Evolutionary conservation across 768 basidiomycete genomes (phyloP).

Genomic region (Cystofilobasidium ferigula): DNA sequence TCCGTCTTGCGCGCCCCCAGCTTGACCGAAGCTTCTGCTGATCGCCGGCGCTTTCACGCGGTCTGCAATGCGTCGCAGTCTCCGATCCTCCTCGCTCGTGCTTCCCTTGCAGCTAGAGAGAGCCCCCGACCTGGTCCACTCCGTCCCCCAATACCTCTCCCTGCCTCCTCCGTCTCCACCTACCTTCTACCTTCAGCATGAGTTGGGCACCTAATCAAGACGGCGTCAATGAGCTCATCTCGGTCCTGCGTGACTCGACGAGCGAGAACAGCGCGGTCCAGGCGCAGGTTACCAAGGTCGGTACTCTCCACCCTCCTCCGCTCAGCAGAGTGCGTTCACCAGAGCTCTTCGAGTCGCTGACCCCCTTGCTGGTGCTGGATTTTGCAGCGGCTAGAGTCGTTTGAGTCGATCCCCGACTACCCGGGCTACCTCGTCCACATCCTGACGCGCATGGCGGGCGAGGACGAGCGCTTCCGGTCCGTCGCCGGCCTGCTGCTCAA

Average conservation of each 20-base stretch:
- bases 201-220: slow-evolving; percentile 74
- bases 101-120: too few species aligned
- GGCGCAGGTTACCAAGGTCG: slow-evolving; percentile 68
- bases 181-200: slow-evolving; percentile 35
- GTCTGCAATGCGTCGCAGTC: too few species aligned
- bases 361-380: not conserved
- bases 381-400: slow-evolving; percentile 38
- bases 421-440: slow-evolving; percentile 93
- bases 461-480: slow-evolving; percentile 84
- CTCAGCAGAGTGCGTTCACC: too few species aligned
- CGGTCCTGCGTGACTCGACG: slow-evolving; percentile 83
- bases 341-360: not conserved
- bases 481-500: slow-evolving; percentile 95
- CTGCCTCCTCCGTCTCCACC: not conserved
- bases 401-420: slow-evolving; percentile 78
- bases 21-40: too few species aligned
- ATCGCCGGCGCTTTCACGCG: too few species aligned
- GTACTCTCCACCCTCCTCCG: slow-evolving; percentile 15
- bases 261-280: slow-evolving; percentile 62
- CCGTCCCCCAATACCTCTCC: not conserved
- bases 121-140: not conserved
- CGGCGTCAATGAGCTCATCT: slow-evolving; percentile 81
- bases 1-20: too few species aligned
- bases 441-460: slow-evolving; percentile 57
- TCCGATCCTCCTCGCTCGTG: too few species aligned